A percentile compares a stretch with the other conserved stretches of the same genome.
Conservation (phyloP, 2,329 filamentous ascomycete species). For the Aureobasidium sp. region DNA sequence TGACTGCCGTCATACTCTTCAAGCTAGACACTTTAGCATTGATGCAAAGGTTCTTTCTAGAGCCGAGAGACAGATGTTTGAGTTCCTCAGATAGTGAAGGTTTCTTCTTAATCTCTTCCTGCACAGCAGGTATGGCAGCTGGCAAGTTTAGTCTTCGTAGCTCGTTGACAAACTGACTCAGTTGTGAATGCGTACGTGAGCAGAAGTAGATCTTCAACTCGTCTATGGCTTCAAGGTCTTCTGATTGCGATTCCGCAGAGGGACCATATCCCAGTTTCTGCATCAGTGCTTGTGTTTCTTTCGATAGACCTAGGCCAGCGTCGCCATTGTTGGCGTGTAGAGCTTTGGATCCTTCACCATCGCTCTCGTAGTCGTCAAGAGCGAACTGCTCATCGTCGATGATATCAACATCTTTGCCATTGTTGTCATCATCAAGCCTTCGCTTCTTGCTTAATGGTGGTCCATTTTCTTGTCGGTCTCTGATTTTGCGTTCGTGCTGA, state of each 20-base stretch:
- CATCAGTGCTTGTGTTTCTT: constrained; percentile 68
- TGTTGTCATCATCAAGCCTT: constrained; percentile 24
- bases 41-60: constrained; percentile 82
- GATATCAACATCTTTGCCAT: constrained; percentile 19
- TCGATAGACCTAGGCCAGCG: constrained; percentile 50
- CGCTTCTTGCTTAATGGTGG: constrained; percentile 43
- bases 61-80: constrained; percentile 78
- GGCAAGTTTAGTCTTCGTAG: constrained; percentile 71
- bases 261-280: constrained; percentile 41
- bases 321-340: constrained; percentile 17
- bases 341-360: constrained; percentile 40
- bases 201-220: constrained; percentile 85
- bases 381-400: constrained; percentile 60
- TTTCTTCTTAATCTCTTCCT: constrained; percentile 10
- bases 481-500: constrained; percentile 54
- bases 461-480: constrained; percentile 43
- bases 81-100: constrained; percentile 49
- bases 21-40: constrained; percentile 73
- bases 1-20: constrained; percentile 68
- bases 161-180: constrained; percentile 81
- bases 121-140: constrained; percentile 48
- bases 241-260: constrained; percentile 29
- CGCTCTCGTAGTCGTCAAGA: constrained; percentile 67
- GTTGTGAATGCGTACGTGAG: constrained; percentile 84
- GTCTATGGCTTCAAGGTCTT: constrained; percentile 50